Evolutionary conservation across 176 grass and related monocot genomes (phyloP), one percentile per base, ranked within the genome.

Genomic region (Eleusine coracana): DNA sequence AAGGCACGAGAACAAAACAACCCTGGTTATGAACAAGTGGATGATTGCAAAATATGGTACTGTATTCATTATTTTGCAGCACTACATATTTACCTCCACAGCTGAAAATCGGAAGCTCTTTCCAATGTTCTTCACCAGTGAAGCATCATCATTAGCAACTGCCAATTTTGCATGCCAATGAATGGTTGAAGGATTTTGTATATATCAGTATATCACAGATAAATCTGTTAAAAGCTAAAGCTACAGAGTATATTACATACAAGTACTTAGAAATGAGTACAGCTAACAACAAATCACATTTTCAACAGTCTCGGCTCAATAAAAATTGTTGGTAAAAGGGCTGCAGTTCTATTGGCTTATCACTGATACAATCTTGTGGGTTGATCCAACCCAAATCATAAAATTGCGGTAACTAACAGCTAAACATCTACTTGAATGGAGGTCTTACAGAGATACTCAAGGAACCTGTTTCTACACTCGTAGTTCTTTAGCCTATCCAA

Each of bases 101-200:
- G 90, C 87, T 87, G 90, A 98, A 71, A 93, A 84, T 74, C 92
- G 85, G 82, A 98, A 98, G 66, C 90, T 98, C 84, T 95, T 95
- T 28, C 90, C 96, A 37, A 98, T 93, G 82, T 86, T 77, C 80
- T 91, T 98, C 68, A 98, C 91, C 21, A 95, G 63, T 49, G 84
- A 84, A 80, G 87, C 90, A 77, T 98, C 96, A 82, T 98, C 96
- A 77, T 93, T 94, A 75, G 90, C 90, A 83, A 73, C 92, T 98
- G 74, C 70, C 84, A 15, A 64, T 54, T 49, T 40, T 88, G 23
- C 60, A 63, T 63, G 25, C 5, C 2, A 58, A 86, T 54, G 54
- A 38, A 82, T 2, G 31, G 44, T 49, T 27, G n/a, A 25, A 78
- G 66, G 1, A n/a, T 4, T 44, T 55, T 65, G 16, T 29, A 25